Conservation (phyloP, 164 flowering plant species). For the Houttuynia cordata region DNA sequence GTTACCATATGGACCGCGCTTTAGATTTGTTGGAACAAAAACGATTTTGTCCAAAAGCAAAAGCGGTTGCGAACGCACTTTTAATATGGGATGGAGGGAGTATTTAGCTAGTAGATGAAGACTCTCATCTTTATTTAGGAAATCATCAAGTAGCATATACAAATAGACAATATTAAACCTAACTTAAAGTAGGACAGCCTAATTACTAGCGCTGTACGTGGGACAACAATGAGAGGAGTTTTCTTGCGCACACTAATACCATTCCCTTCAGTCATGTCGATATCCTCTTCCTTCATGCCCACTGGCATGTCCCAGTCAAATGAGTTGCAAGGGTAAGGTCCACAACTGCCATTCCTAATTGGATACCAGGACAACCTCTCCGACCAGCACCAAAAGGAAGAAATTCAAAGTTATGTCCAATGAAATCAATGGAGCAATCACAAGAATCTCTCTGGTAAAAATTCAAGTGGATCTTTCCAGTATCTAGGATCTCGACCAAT, state of each 20-base stretch:
- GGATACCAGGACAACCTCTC: slow-evolving; percentile 25
- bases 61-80: too few relatives aligned
- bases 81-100: too few relatives aligned
- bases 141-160: too few relatives aligned
- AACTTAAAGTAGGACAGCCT: too few relatives aligned
- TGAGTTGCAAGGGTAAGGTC: slow-evolving; percentile 16
- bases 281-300: background rate
- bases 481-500: slow-evolving; percentile 21
- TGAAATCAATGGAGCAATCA: slow-evolving; percentile 9
- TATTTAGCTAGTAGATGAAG: too few relatives aligned
- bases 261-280: background rate
- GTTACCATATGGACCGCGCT: too few relatives aligned
- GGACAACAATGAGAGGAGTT: background rate
- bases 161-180: too few relatives aligned
- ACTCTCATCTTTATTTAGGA: too few relatives aligned
- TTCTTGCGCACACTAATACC: background rate
- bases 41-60: too few relatives aligned
- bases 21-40: too few relatives aligned
- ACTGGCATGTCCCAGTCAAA: slow-evolving; percentile 17
- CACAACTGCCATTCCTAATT: slow-evolving; percentile 11
- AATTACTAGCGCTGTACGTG: too few relatives aligned
- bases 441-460: slow-evolving; percentile 23
- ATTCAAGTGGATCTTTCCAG: slow-evolving; percentile 21
- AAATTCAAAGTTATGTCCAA: slow-evolving; percentile 17
- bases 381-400: slow-evolving; percentile 31